Evolutionary conservation across 768 basidiomycete species (phyloP).

Genomic region (Leccinum subgranulosum): DNA sequence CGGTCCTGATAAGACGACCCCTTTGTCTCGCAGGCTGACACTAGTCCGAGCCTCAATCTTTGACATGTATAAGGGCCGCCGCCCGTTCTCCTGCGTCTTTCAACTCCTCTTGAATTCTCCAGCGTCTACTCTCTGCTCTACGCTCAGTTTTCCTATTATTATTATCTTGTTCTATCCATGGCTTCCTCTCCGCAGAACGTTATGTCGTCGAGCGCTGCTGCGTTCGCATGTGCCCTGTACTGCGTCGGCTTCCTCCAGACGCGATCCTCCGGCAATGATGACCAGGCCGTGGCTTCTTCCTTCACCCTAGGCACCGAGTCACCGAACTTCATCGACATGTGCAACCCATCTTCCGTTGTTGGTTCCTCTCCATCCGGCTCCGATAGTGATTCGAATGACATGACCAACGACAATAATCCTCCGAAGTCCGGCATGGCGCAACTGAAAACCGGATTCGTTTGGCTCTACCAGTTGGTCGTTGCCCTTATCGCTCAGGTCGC

Average conservation of each 20-base stretch:
- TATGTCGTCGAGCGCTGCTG: neutral
- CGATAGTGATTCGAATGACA: neutral
- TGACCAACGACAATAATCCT: neutral
- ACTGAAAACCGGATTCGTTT: conserved; percentile 1
- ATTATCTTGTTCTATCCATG: conserved; percentile 6
- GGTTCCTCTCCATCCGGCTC: neutral
- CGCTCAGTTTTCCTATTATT: neutral
- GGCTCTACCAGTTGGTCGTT: conserved; percentile 7
- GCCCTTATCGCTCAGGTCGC: conserved; percentile 3
- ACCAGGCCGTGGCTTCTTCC: neutral
- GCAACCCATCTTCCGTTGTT: neutral
- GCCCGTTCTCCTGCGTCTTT: neutral
- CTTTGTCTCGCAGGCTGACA: neutral
- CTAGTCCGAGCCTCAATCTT: neutral
- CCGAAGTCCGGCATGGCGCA: conserved; percentile 1
- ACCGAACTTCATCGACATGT: neutral
- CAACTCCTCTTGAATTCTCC: neutral
- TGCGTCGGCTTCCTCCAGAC: neutral
- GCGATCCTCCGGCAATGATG: neutral
- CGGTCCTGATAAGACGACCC: neutral
- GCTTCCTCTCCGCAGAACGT: neutral
- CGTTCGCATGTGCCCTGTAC: neutral
- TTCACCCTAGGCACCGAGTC: neutral
- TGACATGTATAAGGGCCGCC: neutral
- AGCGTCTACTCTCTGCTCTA: neutral